A percentile compares a stretch with the other conserved stretches of the same genome.
Conservation (phyloP, 2,329 filamentous ascomycete genomes). For the Penicillium polonicum region DNA sequence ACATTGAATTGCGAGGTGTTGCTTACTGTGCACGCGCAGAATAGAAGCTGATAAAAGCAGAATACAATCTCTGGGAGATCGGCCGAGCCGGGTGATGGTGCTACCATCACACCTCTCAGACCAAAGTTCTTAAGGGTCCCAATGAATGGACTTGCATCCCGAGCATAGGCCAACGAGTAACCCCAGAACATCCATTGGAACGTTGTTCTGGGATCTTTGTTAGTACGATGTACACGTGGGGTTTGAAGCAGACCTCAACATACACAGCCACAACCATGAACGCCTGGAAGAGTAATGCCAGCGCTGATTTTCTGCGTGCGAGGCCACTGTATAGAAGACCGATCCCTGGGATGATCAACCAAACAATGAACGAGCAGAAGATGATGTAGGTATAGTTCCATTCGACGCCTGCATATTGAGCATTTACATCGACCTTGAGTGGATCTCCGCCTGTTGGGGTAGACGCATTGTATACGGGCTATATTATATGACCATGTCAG, state of each 20-base stretch:
- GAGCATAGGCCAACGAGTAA: slow-evolving; percentile 62
- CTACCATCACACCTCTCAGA: slow-evolving; percentile 59
- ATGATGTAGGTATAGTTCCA: slow-evolving; percentile 60
- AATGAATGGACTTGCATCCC: slow-evolving; percentile 61
- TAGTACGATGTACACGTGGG: neutral
- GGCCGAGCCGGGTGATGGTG: slow-evolving; percentile 58
- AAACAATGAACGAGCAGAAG: slow-evolving; percentile 61
- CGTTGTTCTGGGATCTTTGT: slow-evolving; percentile 31
- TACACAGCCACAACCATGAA: slow-evolving; percentile 58
- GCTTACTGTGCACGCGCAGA: slow-evolving; percentile 50
- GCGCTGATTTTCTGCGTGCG: slow-evolving; percentile 60
- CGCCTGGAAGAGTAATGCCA: slow-evolving; percentile 63
- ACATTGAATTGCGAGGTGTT: neutral
- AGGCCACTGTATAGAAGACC: slow-evolving; percentile 65
- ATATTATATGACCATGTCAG: slow-evolving; percentile 10
- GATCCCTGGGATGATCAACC: slow-evolving; percentile 66
- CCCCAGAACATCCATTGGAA: slow-evolving; percentile 65
- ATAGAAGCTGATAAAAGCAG: slow-evolving; percentile 64
- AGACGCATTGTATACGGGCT: slow-evolving; percentile 39
- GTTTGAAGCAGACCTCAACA: slow-evolving; percentile 13
- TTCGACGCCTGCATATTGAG: slow-evolving; percentile 59
- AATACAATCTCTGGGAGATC: slow-evolving; percentile 65
- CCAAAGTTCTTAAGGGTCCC: slow-evolving; percentile 63
- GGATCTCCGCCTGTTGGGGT: slow-evolving; percentile 56
- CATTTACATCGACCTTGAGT: slow-evolving; percentile 54